Evolutionary conservation across 129 eudicot genomes (phyloP), one percentile per base, ranked within the genome.

Genomic region (Saposhnikovia divaricata): DNA sequence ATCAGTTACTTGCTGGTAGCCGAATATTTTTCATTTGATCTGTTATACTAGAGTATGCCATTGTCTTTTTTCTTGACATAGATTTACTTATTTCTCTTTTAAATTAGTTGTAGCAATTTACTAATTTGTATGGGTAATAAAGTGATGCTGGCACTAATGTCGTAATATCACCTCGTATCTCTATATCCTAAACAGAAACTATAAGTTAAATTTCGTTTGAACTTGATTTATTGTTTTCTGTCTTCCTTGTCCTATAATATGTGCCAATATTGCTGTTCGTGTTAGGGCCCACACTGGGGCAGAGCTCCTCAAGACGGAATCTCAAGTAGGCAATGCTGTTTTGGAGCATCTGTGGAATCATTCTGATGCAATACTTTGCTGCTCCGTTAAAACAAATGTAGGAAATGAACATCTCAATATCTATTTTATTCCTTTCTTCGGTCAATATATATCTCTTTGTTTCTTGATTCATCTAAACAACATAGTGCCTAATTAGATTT

Each of bases 291-390:
- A 92, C 82, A 84, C 91, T 55, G 97, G 97, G 43, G 91, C 83
- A 9, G 96, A 92, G 57, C 85, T 92, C 48, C 82, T 92, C 53
- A 89, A 40, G 81, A 79, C 80, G 7, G 89, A 85, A 69, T 85
- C 96, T 3, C 86, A 83, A 34, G 80, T 80, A 9, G 87, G 85
- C 48, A 92, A 90, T 39, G 87, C 87, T 21, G 80, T 90, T 65
- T 74, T 92, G 73, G 90, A 90, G 80, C 93, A 92, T 55, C 95
- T 92, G 57, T 92, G 97, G 97, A 87, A 88, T 81, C 97, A 92
- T 72, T 81, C 86, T 72, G 93, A 92, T 84, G 95, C 97, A 3
- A 84, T 90, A 57, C 85, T 93, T 85, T 93, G 98, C 87, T 93
- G 98, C 84, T 90, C 96, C 3, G 84, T 92, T 9, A 90, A 90